Conservation (phyloP, 495 filamentous ascomycete genomes). For the Tuber melanosporum region DNA sequence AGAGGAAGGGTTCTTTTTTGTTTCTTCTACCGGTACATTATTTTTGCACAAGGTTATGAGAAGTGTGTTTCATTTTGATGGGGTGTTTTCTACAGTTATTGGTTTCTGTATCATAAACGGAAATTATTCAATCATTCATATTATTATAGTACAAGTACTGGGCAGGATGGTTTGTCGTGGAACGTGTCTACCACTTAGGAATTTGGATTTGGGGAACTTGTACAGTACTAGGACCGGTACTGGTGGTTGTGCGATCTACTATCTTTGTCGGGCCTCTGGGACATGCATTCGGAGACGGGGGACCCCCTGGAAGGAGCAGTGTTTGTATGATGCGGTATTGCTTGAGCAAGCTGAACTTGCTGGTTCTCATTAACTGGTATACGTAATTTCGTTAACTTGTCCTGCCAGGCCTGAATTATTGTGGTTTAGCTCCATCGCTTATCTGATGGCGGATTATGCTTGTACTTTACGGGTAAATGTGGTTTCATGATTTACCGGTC, state of each 20-base stretch:
- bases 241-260: neutral
- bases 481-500: neutral
- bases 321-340: too few relatives aligned
- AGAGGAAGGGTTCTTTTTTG: neutral
- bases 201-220: neutral
- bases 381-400: neutral
- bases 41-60: neutral
- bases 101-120: slow-evolving; percentile 5
- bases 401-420: neutral
- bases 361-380: neutral
- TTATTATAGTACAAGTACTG: neutral
- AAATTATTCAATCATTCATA: neutral
- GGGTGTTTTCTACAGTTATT: neutral
- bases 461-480: neutral
- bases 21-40: neutral
- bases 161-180: neutral
- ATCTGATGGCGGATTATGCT: neutral
- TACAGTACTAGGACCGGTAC: too few relatives aligned
- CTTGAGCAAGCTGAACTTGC: neutral
- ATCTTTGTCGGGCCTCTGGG: neutral
- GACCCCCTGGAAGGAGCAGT: neutral
- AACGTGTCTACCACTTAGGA: neutral
- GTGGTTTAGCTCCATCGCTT: neutral
- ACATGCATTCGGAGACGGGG: neutral
- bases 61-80: neutral